Base-by-base conservation (phyloP, 352 stramenopile species). In the Globisporangium okanoganense region DNA sequence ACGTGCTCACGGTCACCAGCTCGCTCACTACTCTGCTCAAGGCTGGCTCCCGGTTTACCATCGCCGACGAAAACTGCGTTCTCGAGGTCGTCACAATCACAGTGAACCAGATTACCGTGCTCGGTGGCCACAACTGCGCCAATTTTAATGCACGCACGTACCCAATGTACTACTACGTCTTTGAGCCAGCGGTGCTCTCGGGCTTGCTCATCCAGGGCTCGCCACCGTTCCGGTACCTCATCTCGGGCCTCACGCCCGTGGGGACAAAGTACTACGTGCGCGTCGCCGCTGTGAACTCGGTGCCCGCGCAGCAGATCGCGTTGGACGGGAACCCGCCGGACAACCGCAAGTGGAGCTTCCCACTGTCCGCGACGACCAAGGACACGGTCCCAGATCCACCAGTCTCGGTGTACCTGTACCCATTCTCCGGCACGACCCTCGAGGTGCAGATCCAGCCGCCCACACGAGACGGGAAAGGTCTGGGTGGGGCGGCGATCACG, bases 301-400 rank as follows among this genome's bases (percentile, higher is more conserved):
- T 99, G 25, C 77, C 78, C 1, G 71, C 88, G 14, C 92, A 98
- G 71, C 65, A 79, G 54, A 85, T 98, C 51, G 75, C 94, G 25
- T 70, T 94, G 12, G 73, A 73, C 48, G 85, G 85, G 12, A 83
- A 85, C 31, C 79, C 88, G 13, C 82, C 80, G 10, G 75, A 97
- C 62, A 98, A 98, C 62, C 93, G 92, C 20, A 87, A 96, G 61
- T 99, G 95, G 94, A 96, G 88, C 29, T 85, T 79, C 13, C 65
- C 71, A 6, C 50, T 95, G 3, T 85, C 82, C 27, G 81, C 84
- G 0, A 82, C 78, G 1, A 92, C 94, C 0, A 76, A 77, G 22
- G 78, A 98, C 65, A 88, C 89, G 60, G 77, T 90, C 14, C 93
- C 95, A 5, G 82, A 92, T 48, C 70, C 78, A 3, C 81, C 85